A percentile compares a stretch with the other conserved stretches of the same genome.
phyloP scores from a whole-genome alignment of 495 filamentous ascomycete genomes.

The Penicillium simplicissimum region DNA sequence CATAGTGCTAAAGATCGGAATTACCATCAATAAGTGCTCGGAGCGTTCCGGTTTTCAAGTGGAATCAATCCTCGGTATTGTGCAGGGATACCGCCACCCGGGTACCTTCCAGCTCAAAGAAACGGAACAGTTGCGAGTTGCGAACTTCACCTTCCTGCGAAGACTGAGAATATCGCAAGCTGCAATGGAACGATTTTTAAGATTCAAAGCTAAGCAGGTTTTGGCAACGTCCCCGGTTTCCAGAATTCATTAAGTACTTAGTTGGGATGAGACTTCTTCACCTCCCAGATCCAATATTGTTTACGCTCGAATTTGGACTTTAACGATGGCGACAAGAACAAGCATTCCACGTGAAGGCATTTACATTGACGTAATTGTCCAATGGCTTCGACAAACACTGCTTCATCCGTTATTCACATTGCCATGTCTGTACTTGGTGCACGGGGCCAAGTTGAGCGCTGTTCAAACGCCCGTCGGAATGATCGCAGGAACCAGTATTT shows the following conservation, averaged over 20 bases:
- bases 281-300: neutral
- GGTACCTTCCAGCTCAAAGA: too few species aligned
- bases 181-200: neutral
- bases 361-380: constrained; percentile 22
- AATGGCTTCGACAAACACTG: constrained; percentile 7
- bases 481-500: constrained; percentile 3
- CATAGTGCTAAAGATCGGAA: too few species aligned
- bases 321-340: neutral
- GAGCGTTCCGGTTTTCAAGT: too few species aligned
- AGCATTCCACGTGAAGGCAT: constrained; percentile 21
- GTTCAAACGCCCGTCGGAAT: neutral
- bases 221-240: neutral
- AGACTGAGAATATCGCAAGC: neutral
- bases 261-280: neutral
- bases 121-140: neutral
- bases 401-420: constrained; percentile 17
- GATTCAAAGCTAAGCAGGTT: neutral
- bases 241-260: neutral
- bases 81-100: too few species aligned
- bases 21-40: too few species aligned
- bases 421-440: neutral
- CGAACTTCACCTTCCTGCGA: neutral
- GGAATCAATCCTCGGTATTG: too few species aligned
- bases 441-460: neutral
- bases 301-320: neutral